Base-by-base conservation (phyloP, 2,329 filamentous ascomycete genomes). In the Sporothrix humicola region DNA sequence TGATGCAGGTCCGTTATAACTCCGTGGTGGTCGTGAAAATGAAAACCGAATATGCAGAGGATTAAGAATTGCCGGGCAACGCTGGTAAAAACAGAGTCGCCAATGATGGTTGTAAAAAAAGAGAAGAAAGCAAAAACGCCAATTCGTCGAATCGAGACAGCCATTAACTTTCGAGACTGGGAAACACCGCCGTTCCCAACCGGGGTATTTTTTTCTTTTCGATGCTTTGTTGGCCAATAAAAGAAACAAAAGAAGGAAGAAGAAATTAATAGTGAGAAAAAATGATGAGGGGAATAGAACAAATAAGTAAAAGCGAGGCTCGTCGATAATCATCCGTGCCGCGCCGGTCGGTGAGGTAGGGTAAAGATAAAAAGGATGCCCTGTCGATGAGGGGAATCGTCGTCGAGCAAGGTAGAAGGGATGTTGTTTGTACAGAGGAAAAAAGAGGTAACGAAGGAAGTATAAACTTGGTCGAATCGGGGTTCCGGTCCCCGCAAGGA, bases 111-210 rank as follows among this genome's bases (percentile, higher is more conserved):
- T 37, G 31, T 37, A 37, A 37, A 76, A 77, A 77, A 77, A 76
- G 84, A 84, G 83, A 70, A 10, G 74, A 77, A 80, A 82, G 77
- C 78, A 76, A 63, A 79, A 84, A 84, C 82, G 81, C 82, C 83
- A 80, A 81, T 84, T 83, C 82, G 83, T 84, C 81, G 82, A 79
- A 77, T 73, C 73, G 31, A 73, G 81, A 81, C 81, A 81, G 80
- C 78, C 78, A 77, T 76, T 81, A 82, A 82, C 82, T 83, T 83
- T 76, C 78, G 80, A 81, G 77, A 78, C 77, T 79, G 79, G 78
- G 79, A 79, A 79, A 82, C 82, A 81, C 81, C 76, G 76, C 52
- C 44, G 66, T 44, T 73, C 82, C 80, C 80, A 78, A 70, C 73
- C 74, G 78, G 58, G 74, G 77, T 79, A 77, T 79, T 77, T 78